Conservation (phyloP, 1,284 basidiomycete genomes). For the Tylopilus microsporus region DNA sequence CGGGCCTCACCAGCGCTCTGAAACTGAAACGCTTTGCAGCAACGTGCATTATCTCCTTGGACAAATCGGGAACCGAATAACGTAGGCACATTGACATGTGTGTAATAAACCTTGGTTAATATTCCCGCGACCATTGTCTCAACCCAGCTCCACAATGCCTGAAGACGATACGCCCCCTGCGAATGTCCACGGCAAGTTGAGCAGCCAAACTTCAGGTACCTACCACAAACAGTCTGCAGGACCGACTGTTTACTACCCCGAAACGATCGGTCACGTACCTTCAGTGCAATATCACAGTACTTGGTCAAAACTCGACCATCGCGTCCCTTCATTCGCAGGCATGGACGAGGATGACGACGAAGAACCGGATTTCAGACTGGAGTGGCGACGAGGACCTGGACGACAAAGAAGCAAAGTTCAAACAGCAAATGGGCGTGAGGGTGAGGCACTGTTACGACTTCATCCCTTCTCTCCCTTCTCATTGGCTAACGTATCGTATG, state of each 20-base stretch:
- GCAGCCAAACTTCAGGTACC: slow-evolving; percentile 15
- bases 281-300: slow-evolving; percentile 22
- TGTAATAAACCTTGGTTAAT: not conserved
- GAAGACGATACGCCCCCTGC: slow-evolving; percentile 10
- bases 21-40: too few relatives aligned
- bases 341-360: slow-evolving; percentile 59
- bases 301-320: slow-evolving; percentile 34
- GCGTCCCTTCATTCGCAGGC: slow-evolving; percentile 45
- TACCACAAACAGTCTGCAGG: slow-evolving; percentile 18
- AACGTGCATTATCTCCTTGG: too few relatives aligned
- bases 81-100: too few relatives aligned
- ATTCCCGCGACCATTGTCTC: slow-evolving; percentile 1
- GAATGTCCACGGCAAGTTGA: slow-evolving; percentile 7
- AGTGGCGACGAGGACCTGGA: slow-evolving; percentile 67
- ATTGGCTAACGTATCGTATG: too few relatives aligned
- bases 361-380: slow-evolving; percentile 60
- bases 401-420: slow-evolving; percentile 64
- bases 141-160: slow-evolving; percentile 22
- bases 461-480: too few relatives aligned
- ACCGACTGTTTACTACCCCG: slow-evolving; percentile 53
- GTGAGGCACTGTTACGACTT: too few relatives aligned
- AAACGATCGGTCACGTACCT: slow-evolving; percentile 32
- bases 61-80: too few relatives aligned
- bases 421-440: slow-evolving; percentile 52
- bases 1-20: too few relatives aligned